Conservation (phyloP, 129 eudicot genomes). For the Flaveria trinervia region DNA sequence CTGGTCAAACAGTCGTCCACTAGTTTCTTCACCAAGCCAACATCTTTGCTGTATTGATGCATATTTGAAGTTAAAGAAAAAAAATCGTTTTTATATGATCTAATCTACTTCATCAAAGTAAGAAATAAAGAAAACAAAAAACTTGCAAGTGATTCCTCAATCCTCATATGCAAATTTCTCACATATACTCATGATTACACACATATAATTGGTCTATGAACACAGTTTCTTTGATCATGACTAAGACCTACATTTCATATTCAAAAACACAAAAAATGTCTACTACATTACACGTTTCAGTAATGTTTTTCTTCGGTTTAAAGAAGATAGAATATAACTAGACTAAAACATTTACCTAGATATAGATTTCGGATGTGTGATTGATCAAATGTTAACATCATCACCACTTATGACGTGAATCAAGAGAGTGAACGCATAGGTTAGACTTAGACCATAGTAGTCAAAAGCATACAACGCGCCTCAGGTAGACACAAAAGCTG, state of each 20-base stretch:
- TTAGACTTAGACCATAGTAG: neutral
- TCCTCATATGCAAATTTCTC: neutral
- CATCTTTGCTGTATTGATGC: conserved; percentile 78
- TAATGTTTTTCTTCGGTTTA: neutral
- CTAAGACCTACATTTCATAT: too few relatives aligned
- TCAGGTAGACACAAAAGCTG: neutral
- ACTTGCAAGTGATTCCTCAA: neutral
- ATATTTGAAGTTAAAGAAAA: neutral
- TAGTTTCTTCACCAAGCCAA: conserved; percentile 79
- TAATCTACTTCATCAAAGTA: neutral
- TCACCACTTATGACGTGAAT: neutral
- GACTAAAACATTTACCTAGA: neutral
- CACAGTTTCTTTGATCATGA: too few relatives aligned
- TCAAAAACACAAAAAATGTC: neutral
- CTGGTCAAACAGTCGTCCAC: conserved; percentile 79
- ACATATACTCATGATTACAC: neutral
- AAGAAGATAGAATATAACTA: neutral
- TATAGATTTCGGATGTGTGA: neutral
- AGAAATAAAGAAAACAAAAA: neutral
- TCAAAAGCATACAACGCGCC: neutral
- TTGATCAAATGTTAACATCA: neutral
- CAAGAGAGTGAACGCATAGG: neutral
- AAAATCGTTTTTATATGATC: neutral
- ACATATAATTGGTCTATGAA: neutral
- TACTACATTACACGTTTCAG: neutral